Evolutionary conservation across 805 yeast genomes (phyloP), one percentile per base, ranked within the genome.

Genomic region (Diddensiella caesifluorescens): DNA sequence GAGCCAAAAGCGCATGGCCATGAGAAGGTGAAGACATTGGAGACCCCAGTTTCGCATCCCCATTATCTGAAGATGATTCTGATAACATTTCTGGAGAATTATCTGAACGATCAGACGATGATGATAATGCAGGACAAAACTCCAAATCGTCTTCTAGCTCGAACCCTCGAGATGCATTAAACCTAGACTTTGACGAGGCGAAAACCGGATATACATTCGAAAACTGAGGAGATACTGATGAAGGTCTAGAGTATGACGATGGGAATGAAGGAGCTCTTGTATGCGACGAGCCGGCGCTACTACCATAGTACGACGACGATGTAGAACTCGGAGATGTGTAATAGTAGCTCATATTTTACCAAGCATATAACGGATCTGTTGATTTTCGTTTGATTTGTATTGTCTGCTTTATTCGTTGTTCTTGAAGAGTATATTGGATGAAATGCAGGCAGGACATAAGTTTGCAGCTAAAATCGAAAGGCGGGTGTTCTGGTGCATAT

Each of bases 121-220:
- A 27, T 4, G 37, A 12, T 28, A 63, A 48, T 2, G 64, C 65
- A 5, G 84, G 84, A 50, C 80, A 79, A 59, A 83, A 83, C 62
- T 80, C 89, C 38, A 73, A 56, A 59, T 83, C 90, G 51, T 82
- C 84, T 57, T 79, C 86, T 30, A 70, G 56, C 50, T 80, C 88
- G 58, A 83, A 80, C 28, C 86, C 79, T 51, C 83, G 74, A 53
- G 79, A 76, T 29, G 79, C 71, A 50, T 79, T 74, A 52, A 78
- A 69, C 46, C 74, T 70, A 18, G 51, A 41, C 22, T 46, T 25
- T 18, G 31, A 35, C 22, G 41, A 35, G 23, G 37, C 43, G 20
- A 29, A 22, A 5, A 35, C 52, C 32, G 57, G 50, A 38, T 54
- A 55, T 13, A 54, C 50, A 30, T 47, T 46, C 9, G 54, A 23